Conservation (phyloP, 441 rosid genomes). For the Arabidopsis lyrata region DNA sequence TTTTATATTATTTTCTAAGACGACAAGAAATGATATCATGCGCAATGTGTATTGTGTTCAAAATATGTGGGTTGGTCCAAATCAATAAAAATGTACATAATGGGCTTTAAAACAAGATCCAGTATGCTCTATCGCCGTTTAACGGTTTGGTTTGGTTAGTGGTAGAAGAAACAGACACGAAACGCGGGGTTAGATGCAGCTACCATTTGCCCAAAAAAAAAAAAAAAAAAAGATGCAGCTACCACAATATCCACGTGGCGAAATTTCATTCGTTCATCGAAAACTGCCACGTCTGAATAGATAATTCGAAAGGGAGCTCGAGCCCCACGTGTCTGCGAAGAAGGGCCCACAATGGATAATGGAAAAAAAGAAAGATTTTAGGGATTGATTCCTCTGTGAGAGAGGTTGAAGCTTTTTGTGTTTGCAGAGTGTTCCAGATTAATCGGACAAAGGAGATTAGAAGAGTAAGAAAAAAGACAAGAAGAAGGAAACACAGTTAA, state of each 20-base stretch:
- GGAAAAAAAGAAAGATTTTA: not conserved
- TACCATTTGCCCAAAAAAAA: too few relatives aligned
- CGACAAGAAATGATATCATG: not conserved
- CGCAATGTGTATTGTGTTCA: not conserved
- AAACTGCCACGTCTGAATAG: not conserved
- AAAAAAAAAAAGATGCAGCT: too few relatives aligned
- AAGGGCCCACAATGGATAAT: conserved; percentile 24
- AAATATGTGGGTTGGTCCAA: conserved; percentile 3
- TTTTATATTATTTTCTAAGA: too few relatives aligned
- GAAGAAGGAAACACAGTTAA: conserved; percentile 5
- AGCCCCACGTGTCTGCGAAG: conserved; percentile 19
- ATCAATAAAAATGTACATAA: not conserved
- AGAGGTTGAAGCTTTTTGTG: not conserved
- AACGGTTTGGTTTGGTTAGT: not conserved
- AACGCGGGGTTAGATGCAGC: conserved; percentile 23
- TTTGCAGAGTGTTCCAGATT: conserved; percentile 20
- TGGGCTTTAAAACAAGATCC: conserved; percentile 28
- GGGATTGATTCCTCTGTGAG: not conserved
- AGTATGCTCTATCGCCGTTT: not conserved
- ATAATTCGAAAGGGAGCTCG: not conserved
- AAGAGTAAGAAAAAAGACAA: conserved; percentile 1
- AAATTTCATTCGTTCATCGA: not conserved
- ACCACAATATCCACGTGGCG: conserved; percentile 26
- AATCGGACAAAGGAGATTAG: conserved; percentile 2
- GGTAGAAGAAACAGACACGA: conserved; percentile 20